Conservation (phyloP, 345 rosid genomes). For the Eucalyptus paniculata region DNA sequence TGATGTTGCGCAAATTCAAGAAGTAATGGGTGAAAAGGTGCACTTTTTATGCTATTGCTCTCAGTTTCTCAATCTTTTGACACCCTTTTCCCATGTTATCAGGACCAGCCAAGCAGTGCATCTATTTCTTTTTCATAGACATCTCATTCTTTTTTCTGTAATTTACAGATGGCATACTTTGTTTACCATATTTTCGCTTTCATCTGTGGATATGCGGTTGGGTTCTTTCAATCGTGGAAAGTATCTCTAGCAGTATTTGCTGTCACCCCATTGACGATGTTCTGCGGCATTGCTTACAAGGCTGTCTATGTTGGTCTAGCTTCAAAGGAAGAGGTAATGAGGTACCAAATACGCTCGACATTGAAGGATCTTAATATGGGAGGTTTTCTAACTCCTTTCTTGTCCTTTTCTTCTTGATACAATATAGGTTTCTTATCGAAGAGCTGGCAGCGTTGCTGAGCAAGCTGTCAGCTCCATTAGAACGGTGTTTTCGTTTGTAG, state of each 20-base stretch:
- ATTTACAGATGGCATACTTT: constrained; percentile 54
- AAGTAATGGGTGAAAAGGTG: constrained; percentile 65
- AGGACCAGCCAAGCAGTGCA: not conserved
- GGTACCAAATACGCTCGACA: not conserved
- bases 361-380: not conserved
- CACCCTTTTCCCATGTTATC: not conserved
- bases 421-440: constrained; percentile 27
- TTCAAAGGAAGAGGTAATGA: constrained; percentile 47
- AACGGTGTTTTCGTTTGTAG: constrained; percentile 53
- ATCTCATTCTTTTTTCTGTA: not conserved
- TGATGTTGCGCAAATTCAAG: constrained; percentile 67
- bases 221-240: constrained; percentile 39
- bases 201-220: constrained; percentile 46
- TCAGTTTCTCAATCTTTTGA: not conserved
- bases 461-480: constrained; percentile 49
- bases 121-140: not conserved
- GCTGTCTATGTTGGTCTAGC: constrained; percentile 54
- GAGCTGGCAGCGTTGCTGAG: constrained; percentile 42
- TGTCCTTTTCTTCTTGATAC: not conserved
- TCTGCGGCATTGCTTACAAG: constrained; percentile 53
- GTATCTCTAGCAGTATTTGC: constrained; percentile 39
- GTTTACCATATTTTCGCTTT: constrained; percentile 36
- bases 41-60: not conserved
- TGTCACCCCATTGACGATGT: constrained; percentile 52
- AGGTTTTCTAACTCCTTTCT: not conserved